Percentiles rank a stretch among this genome's conserved stretches.
These are phyloP conservation scores for Syzygium aqueum DNA, from an alignment of 345 rosid species.

Conservation along the genomic window DNA sequence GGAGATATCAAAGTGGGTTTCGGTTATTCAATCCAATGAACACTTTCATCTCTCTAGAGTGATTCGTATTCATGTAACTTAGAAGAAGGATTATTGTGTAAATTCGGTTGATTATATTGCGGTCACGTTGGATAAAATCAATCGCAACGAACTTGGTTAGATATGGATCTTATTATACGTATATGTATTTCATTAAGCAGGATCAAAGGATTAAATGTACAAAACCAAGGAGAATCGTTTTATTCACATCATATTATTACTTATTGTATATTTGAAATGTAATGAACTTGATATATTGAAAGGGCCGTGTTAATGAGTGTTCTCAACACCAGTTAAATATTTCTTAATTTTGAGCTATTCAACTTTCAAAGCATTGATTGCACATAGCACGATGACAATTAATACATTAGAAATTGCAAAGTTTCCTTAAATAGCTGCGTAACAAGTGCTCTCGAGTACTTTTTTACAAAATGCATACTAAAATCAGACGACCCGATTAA, in stretches of 20 bases:
- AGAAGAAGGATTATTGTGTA: not conserved
- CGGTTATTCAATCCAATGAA: not conserved
- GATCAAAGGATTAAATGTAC: not conserved
- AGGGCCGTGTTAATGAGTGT: not conserved
- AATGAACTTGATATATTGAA: not conserved
- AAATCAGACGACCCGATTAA: not conserved
- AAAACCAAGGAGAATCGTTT: not conserved
- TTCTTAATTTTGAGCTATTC: not conserved
- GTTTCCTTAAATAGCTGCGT: not conserved
- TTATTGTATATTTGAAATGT: not conserved
- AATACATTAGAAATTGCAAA: not conserved
- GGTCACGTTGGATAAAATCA: not conserved
- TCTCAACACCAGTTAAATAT: not conserved
- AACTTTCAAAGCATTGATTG: not conserved
- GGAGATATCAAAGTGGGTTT: not conserved
- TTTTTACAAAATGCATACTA: not conserved
- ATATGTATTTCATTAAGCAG: not conserved
- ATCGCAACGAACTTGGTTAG: rapidly evolving
- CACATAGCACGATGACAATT: not conserved
- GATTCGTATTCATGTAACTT: not conserved
- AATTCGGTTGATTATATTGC: not conserved
- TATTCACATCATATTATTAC: not conserved
- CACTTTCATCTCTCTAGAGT: not conserved
- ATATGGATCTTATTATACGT: not conserved
- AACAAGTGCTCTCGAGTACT: not conserved